Conservation (phyloP, 306 rosid species). For the Vicia villosa region DNA sequence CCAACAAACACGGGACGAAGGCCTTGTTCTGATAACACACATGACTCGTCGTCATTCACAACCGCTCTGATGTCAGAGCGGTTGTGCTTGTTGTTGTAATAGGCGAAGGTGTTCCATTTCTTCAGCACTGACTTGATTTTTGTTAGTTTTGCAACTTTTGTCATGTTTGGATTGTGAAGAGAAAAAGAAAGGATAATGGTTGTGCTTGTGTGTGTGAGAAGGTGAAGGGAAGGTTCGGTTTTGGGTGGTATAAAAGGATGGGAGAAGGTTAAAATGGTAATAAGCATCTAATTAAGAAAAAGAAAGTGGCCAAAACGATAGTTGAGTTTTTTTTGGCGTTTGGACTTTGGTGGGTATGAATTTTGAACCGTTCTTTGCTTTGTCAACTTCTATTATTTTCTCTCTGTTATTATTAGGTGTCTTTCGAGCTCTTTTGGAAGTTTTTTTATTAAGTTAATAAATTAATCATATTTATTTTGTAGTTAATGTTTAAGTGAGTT, state of each 20-base stretch:
- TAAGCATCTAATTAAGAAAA: neutral
- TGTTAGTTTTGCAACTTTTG: conserved; percentile 65
- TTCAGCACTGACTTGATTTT: conserved; percentile 76
- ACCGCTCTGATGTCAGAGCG: conserved; percentile 41
- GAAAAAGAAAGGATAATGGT: neutral
- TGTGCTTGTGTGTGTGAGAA: no score
- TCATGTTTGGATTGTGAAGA: conserved; percentile 39
- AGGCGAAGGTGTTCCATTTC: conserved; percentile 77
- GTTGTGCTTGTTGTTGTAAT: conserved; percentile 32
- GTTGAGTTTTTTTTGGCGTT: conserved; percentile 21
- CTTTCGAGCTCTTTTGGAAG: conserved; percentile 18
- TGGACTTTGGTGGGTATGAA: conserved; percentile 31
- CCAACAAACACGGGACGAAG: conserved; percentile 67
- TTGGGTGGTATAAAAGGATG: conserved; percentile 39
- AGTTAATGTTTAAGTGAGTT: neutral
- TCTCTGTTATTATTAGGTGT: conserved; percentile 8
- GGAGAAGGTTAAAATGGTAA: conserved; percentile 45
- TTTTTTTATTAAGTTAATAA: neutral
- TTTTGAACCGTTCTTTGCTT: conserved; percentile 29
- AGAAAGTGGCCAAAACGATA: conserved; percentile 38
- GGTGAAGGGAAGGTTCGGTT: conserved; percentile 41
- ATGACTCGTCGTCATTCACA: conserved; percentile 10
- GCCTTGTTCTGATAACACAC: conserved; percentile 27
- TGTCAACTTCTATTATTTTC: neutral
- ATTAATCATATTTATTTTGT: neutral